Base-by-base conservation (phyloP, 129 eudicot species). In the Escallonia herrerae region DNA sequence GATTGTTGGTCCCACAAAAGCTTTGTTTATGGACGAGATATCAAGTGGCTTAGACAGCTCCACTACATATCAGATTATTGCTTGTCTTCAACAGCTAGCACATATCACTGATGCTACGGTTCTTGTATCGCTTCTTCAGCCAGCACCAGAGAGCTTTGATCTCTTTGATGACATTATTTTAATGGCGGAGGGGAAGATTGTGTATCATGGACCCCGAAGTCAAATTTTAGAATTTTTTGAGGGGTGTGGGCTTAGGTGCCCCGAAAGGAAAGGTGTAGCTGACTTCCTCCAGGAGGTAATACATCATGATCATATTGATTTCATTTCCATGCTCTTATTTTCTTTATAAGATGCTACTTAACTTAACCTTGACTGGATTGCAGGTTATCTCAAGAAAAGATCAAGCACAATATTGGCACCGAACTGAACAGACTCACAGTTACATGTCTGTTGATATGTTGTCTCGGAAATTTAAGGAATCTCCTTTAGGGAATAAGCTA, bases 211-310 rank as follows among this genome's bases (percentile, higher is more conserved):
- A 60, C 83, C 95, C 2, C 76, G 89, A 61, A 58, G 12, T 70
- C 66, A 72, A 8, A 73, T 70, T 72, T 45, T 91, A 63, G 90
- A 85, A 41, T 91, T 84, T 70, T 87, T 91, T 49, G 75, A 78
- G 58, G 71, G 68, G 37, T 80, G 87, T 63, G 97, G 96, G 43
- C 85, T 87, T 48, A 87, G 51, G 63, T 91, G 97, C 58, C 97
- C 97, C 6, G 76, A 68, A 42, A 84, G 97, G 76, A 91, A 91
- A 81, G 97, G 90, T 2, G 90, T 85, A 15, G 97, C 96, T 61
- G 94, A 85, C 72, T 91, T 91, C 70, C 95, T 91, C n/a, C 96
- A 91, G 71, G 95, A 91, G 96, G 97, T 80, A 84, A 84, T 68
- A 63, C 54, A 48, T 39, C 12, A 53, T 15, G 60, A 3, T 4